A percentile compares a stretch with the other conserved stretches of the same genome.
phyloP scores from a whole-genome alignment of 2,329 filamentous ascomycete species.

The Fulvia fulva region DNA sequence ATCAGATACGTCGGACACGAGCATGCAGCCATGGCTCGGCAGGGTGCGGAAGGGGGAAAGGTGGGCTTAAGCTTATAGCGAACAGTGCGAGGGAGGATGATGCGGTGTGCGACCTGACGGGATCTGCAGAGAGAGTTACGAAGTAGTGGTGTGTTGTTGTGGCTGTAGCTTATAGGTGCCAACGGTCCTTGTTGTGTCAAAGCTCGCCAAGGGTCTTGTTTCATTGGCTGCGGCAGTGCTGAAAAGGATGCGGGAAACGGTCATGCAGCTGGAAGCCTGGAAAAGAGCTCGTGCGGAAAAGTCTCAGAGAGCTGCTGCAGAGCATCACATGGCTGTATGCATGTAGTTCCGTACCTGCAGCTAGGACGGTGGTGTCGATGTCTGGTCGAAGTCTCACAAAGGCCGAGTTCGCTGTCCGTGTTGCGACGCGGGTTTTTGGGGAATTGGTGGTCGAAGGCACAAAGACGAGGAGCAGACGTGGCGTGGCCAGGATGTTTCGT shows the following conservation, averaged over 20 bases:
- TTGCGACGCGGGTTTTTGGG: background rate
- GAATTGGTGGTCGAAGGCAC: background rate
- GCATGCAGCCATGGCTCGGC: background rate
- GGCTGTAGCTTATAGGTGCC: background rate
- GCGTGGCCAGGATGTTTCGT: background rate
- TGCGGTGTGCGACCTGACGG: background rate
- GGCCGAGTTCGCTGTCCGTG: background rate
- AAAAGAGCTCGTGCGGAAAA: background rate
- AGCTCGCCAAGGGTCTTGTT: background rate
- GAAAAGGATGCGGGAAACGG: background rate
- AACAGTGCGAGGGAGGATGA: background rate
- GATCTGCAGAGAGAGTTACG: background rate
- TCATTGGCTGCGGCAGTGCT: background rate
- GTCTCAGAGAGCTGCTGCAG: background rate
- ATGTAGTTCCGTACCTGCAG: background rate
- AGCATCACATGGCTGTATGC: background rate
- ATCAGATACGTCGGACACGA: background rate
- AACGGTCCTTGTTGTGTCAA: background rate
- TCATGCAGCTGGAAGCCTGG: background rate
- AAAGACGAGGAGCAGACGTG: background rate
- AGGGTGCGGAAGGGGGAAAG: background rate
- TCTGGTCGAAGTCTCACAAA: background rate
- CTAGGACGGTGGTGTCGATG: background rate
- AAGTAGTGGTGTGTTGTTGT: background rate
- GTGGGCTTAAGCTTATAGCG: background rate